Evolutionary conservation across 1,284 basidiomycete species (phyloP).

Genomic region (Sporisorium iseilematis-ciliati): DNA sequence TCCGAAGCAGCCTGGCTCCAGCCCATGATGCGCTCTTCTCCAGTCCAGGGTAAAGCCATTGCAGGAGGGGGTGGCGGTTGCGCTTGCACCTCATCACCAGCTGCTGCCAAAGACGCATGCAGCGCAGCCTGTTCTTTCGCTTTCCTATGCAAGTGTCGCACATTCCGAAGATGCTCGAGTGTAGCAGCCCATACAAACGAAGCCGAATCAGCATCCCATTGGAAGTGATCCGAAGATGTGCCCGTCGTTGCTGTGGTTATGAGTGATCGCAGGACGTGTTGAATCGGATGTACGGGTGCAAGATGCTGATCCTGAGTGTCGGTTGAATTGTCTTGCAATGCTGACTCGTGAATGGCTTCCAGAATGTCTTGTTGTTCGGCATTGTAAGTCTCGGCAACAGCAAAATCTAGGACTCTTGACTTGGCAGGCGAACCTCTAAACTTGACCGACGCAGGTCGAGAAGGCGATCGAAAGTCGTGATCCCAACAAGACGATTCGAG

Average conservation of each 20-base stretch:
- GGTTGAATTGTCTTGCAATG: not conserved
- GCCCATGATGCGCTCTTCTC: conserved; percentile 45
- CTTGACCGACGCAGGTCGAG: conserved; percentile 18
- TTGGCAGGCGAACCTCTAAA: conserved; percentile 31
- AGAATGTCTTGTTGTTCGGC: conserved; percentile 7
- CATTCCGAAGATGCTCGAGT: conserved; percentile 16
- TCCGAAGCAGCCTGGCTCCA: conserved; percentile 41
- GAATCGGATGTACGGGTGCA: conserved; percentile 37
- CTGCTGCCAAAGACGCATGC: conserved; percentile 20
- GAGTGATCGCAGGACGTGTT: conserved; percentile 37
- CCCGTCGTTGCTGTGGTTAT: conserved; percentile 35
- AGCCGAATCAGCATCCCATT: conserved; percentile 43
- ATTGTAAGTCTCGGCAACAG: conserved; percentile 7
- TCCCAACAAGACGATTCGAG: conserved; percentile 31
- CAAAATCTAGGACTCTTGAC: conserved; percentile 25
- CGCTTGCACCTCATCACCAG: conserved; percentile 6
- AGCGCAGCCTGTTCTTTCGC: conserved; percentile 33
- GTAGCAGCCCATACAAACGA: conserved; percentile 47
- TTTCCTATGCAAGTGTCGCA: conserved; percentile 22
- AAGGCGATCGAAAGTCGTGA: conserved; percentile 8
- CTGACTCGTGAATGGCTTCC: conserved; percentile 33
- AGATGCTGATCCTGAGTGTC: conserved; percentile 18
- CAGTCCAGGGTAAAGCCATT: conserved; percentile 35
- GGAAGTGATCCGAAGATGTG: conserved; percentile 49
- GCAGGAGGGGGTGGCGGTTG: conserved; percentile 7